phyloP scores from a whole-genome alignment of 1,284 basidiomycete genomes.

The Dichomitus squalens region DNA sequence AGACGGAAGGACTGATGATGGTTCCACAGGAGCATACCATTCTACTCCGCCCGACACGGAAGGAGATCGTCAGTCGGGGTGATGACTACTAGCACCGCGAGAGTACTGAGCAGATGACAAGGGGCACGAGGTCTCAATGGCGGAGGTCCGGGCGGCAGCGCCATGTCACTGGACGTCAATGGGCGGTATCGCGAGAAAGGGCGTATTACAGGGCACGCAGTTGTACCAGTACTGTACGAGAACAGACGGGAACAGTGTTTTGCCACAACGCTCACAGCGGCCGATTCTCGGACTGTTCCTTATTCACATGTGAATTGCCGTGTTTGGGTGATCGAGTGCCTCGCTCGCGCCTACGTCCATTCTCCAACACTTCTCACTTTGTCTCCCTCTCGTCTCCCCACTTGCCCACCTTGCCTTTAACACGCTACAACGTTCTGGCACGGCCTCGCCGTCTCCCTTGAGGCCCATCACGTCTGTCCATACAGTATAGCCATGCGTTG shows the following conservation, averaged over 20 bases:
- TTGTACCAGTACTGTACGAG: not conserved
- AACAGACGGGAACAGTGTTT: conserved; percentile 3
- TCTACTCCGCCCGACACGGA: conserved; percentile 80
- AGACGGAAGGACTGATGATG: not conserved
- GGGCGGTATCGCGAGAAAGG: too few species aligned
- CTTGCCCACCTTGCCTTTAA: conserved; percentile 4
- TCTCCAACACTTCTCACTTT: conserved; percentile 13
- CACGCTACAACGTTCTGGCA: not conserved
- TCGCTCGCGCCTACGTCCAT: not conserved
- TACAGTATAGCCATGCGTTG: conserved; percentile 27
- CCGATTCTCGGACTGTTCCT: conserved; percentile 12
- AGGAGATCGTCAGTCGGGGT: conserved; percentile 94
- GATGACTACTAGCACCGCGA: conserved; percentile 80
- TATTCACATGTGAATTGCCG: conserved; percentile 21
- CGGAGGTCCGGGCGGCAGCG: too few species aligned
- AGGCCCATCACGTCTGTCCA: not conserved
- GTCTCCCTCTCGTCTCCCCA: conserved; percentile 15
- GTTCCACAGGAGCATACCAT: conserved; percentile 85
- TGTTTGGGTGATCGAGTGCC: conserved; percentile 7
- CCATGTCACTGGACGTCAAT: too few species aligned
- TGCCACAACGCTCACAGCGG: conserved; percentile 7
- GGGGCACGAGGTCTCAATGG: too few species aligned
- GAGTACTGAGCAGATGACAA: too few species aligned
- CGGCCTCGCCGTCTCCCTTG: conserved; percentile 1
- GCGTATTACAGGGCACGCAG: too few species aligned